Base-by-base conservation (phyloP, 192 early-diverging fungal genomes). In the Chytriomyces sp. region DNA sequence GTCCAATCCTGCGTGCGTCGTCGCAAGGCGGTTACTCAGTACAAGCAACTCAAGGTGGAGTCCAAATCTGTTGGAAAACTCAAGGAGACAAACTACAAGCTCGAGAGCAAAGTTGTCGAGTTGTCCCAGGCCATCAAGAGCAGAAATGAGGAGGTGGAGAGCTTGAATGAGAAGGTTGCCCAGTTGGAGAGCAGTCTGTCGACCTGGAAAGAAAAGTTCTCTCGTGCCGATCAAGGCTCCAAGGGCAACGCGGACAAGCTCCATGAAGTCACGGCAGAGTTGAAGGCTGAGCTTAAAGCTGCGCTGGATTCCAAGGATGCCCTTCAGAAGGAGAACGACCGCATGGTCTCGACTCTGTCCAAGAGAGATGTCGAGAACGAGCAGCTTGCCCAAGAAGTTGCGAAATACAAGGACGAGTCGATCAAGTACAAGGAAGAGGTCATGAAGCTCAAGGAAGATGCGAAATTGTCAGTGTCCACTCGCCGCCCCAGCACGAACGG, bases 61-160 rank as follows among this genome's bases (percentile, higher is more conserved):
- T 92, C 92, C 45, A 85, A 93, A 64, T 95, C 94, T 60, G 94
- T 95, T 16, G 92, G 89, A 70, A 97, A 98, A 75, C 91, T 96
- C 81, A 95, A 98, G 86, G 94, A 98, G 75, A 89, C 92, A 45
- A 96, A 96, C 45, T 95, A 94, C 82, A 92, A 92, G 84, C 85
- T 99, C 5, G 98, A 99, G 83, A 91, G 89, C 86, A 98, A 97
- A 88, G 94, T 99, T 69, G 91, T 98, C 79, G 94, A 95, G 81
- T 86, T 99, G 69, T 97, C 96, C 45, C 94, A 94, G 76, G 82
- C 83, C 45, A 80, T 96, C 64, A 88, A 88, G 44, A 80, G 82
- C 64, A 84, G 87, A 75, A 88, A 89, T 72, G 86, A 94, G 72
- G 94, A 95, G 79, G 91, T 92, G 81, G 88, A 88, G 44, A 61